phyloP scores from a whole-genome alignment of 2,329 filamentous ascomycete species.

The Xylaria multiplex region DNA sequence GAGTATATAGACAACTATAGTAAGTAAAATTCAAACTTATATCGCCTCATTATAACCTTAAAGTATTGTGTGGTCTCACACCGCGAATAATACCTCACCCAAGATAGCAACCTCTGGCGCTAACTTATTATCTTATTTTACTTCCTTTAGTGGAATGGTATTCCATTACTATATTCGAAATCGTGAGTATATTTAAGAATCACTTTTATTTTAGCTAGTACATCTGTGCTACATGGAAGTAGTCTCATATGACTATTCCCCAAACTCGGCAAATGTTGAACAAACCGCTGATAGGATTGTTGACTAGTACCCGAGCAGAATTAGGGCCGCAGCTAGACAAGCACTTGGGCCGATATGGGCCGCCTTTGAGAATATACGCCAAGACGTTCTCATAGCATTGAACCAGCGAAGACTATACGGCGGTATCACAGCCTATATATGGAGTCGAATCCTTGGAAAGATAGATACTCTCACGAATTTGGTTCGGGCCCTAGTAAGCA shows the following conservation, averaged over 20 bases:
- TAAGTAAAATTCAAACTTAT: neutral
- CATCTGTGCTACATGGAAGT: neutral
- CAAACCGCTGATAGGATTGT: neutral
- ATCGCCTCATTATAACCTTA: neutral
- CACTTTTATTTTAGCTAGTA: too few species aligned
- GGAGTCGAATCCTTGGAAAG: too few species aligned
- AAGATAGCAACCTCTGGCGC: neutral
- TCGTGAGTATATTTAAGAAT: neutral
- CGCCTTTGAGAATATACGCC: too few species aligned
- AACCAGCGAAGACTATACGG: too few species aligned
- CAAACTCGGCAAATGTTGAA: neutral
- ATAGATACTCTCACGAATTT: too few species aligned
- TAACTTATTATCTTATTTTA: neutral
- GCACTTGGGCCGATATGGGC: too few species aligned
- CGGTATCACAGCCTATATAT: too few species aligned
- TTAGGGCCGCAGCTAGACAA: too few species aligned
- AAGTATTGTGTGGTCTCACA: neutral
- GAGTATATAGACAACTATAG: neutral
- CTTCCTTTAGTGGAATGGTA: neutral
- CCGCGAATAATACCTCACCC: neutral
- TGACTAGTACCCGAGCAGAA: neutral
- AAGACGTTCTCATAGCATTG: too few species aligned
- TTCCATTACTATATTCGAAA: neutral
- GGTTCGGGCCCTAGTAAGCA: too few species aligned
- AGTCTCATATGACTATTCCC: neutral